Evolutionary conservation across 306 rosid genomes (phyloP), one percentile per base, ranked within the genome.

Genomic region (Cotoneaster glaucophyllus): DNA sequence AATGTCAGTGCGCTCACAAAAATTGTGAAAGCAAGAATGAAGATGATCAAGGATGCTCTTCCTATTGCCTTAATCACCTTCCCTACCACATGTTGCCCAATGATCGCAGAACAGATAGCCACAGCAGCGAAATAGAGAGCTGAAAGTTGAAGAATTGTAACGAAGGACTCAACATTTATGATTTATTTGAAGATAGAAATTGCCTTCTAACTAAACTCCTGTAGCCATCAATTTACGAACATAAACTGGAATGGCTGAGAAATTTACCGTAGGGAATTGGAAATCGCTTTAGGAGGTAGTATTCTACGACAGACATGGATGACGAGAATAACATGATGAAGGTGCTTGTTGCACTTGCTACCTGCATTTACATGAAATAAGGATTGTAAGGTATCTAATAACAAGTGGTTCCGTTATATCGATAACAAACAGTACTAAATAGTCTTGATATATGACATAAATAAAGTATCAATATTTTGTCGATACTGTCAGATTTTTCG

Each of bases 261-360:
- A 34, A 22, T 2, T 11, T 77, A 91, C 97, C 93, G 37, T 89
- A 85, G 34, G 90, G 97, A 71, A 88, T 71, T 1, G 97, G 97
- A 77, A 91, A 91, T 64, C 93, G 89, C 53, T 83, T 85, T 53
- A 91, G 77, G 25, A 91, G 83, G 74, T 91, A 84, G 83, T 89
- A 91, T 81, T 91, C 93, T 45, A 91, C 82, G 2, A 87, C 93
- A 71, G 97, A 87, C 90, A 89, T 84, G 18, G 97, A 91, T 41
- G 97, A 89, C 26, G 97, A 91, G 74, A 88, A 91, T 71, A 87
- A 78, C 97, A 91, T 89, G 64, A 85, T 93, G 29, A 91, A 87
- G 0, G 89, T 88, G 44, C 92, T 89, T 19, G 89, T 87, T 66
- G 97, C 96, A 13, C 91, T 91, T 28, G 93, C 75, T 15, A 88